phyloP scores from a whole-genome alignment of 1,139 yeast genomes.

The Protomyces inouyei region DNA sequence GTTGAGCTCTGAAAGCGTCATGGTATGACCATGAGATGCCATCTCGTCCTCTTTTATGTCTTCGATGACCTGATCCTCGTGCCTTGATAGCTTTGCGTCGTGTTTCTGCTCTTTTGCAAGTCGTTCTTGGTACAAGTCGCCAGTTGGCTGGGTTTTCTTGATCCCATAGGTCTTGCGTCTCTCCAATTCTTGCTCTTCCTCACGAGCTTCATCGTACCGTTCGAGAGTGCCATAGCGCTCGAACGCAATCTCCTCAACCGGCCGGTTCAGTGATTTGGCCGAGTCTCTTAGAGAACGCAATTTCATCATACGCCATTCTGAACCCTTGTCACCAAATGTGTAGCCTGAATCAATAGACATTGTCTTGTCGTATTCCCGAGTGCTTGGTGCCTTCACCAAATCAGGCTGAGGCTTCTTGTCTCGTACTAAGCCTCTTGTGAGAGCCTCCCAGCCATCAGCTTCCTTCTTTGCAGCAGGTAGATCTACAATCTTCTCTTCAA shows the following conservation, averaged over 20 bases:
- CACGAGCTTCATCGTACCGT: conserved; percentile 37
- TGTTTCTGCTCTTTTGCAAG: conserved; percentile 10
- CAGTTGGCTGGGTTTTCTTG: conserved; percentile 28
- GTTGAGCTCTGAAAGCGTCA: conserved; percentile 24
- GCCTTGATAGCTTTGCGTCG: background rate
- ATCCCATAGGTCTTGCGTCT: conserved; percentile 33
- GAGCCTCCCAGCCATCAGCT: conserved; percentile 1
- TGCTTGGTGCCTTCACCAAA: background rate
- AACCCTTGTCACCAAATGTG: conserved; percentile 40
- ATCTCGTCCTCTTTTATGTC: conserved; percentile 21
- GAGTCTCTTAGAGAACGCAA: conserved; percentile 32
- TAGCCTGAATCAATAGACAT: background rate
- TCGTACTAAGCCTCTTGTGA: conserved; percentile 1
- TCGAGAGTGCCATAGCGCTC: conserved; percentile 36
- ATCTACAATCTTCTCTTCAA: conserved; percentile 10
- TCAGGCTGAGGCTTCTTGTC: conserved; percentile 1
- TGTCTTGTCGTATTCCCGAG: conserved; percentile 2
- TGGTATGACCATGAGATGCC: background rate
- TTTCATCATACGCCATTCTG: conserved; percentile 42
- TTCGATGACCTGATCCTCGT: conserved; percentile 7
- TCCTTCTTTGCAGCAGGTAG: background rate
- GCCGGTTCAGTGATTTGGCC: conserved; percentile 31
- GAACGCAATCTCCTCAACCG: conserved; percentile 36
- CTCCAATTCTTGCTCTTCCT: conserved; percentile 38
- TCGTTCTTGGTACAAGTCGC: conserved; percentile 29